phyloP scores from a whole-genome alignment of 1,284 basidiomycete genomes.

The Bjerkandera adusta region DNA sequence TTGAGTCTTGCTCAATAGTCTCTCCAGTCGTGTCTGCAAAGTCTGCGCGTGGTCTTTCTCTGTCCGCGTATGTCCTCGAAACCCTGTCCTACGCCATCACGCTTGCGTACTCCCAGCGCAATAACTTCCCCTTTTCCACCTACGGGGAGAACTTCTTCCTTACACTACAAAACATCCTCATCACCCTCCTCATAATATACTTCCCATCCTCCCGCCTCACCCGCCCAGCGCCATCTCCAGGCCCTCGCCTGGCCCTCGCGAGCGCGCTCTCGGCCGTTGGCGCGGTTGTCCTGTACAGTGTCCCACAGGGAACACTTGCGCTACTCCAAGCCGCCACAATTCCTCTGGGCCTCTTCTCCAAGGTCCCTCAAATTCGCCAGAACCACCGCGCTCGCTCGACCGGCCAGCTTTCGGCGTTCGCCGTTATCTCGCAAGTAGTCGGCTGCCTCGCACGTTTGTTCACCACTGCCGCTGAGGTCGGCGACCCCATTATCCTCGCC shows the following conservation, averaged over 20 bases:
- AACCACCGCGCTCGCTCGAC: conserved; percentile 77
- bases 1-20: neutral
- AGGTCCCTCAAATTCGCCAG: conserved; percentile 84
- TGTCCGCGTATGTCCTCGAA: conserved; percentile 81
- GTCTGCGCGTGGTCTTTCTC: conserved; percentile 82
- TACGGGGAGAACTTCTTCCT: conserved; percentile 95
- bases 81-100: conserved; percentile 87
- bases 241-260: conserved; percentile 30
- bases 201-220: conserved; percentile 40
- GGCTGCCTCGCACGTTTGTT: conserved; percentile 89
- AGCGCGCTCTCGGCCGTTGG: conserved; percentile 39
- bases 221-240: conserved; percentile 16
- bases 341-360: conserved; percentile 81
- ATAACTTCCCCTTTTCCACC: conserved; percentile 89
- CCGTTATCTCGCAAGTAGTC: conserved; percentile 78
- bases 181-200: conserved; percentile 79
- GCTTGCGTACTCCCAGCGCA: conserved; percentile 81
- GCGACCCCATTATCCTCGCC: conserved; percentile 74
- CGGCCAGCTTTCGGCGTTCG: conserved; percentile 88
- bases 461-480: conserved; percentile 85
- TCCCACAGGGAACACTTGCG: conserved; percentile 55
- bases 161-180: conserved; percentile 79
- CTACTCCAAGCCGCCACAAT: conserved; percentile 78
- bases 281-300: conserved; percentile 44
- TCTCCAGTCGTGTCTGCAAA: conserved; percentile 52